Percentiles rank a stretch among this genome's conserved stretches.
These are phyloP conservation scores for Hyparrhenia diplandra DNA, from an alignment of 176 grass and related monocot genomes.

Conservation along the genomic window DNA sequence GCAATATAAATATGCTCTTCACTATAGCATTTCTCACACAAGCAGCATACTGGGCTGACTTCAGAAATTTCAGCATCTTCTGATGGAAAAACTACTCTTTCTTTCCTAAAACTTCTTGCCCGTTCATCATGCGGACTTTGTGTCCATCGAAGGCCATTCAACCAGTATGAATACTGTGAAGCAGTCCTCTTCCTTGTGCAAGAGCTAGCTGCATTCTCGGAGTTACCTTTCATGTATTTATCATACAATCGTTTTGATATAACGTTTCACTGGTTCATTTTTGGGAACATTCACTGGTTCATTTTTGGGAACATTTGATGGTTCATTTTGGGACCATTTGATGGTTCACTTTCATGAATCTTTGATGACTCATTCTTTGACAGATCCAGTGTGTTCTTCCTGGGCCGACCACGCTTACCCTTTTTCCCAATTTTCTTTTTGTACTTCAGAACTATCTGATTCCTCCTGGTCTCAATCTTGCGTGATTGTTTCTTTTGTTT, in stretches of 20 bases:
- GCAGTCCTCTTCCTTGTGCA: slow-evolving; percentile 78
- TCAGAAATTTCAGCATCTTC: slow-evolving; percentile 45
- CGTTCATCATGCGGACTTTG: slow-evolving; percentile 59
- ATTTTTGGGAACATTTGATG: too few relatives aligned
- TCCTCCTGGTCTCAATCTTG: slow-evolving; percentile 42
- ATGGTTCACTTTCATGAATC: slow-evolving; percentile 13
- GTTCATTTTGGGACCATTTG: slow-evolving; percentile 24
- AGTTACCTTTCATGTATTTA: slow-evolving; percentile 51
- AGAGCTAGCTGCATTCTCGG: slow-evolving; percentile 31
- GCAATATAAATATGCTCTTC: slow-evolving; percentile 69
- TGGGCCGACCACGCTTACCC: slow-evolving; percentile 37
- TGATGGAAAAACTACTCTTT: slow-evolving; percentile 60
- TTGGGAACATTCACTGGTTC: too few relatives aligned
- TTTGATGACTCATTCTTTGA: slow-evolving; percentile 22
- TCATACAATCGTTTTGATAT: slow-evolving; percentile 49
- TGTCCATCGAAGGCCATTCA: slow-evolving; percentile 81
- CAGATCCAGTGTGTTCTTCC: slow-evolving; percentile 15
- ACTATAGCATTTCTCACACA: slow-evolving; percentile 64
- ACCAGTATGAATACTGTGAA: slow-evolving; percentile 79
- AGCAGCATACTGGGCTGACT: slow-evolving; percentile 55
- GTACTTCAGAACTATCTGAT: slow-evolving; percentile 44
- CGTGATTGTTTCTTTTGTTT: slow-evolving; percentile 39
- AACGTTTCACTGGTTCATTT: slow-evolving; percentile 35
- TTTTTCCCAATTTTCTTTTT: slow-evolving; percentile 50
- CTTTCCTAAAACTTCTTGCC: slow-evolving; percentile 65